Conservation (phyloP, 106 monocot genomes). For the Dendrobium catenatum region DNA sequence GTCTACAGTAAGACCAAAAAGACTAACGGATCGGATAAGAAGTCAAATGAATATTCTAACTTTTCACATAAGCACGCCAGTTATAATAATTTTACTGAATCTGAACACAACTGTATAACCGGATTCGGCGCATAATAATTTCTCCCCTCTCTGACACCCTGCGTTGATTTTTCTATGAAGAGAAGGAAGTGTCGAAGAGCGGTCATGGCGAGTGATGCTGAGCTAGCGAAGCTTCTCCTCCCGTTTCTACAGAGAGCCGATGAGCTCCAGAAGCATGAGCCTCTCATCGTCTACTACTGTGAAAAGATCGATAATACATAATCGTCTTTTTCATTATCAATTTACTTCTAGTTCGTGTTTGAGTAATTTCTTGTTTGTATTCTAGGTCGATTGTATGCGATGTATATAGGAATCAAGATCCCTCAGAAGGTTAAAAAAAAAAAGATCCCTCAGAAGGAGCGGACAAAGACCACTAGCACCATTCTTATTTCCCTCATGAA, state of each 20-base stretch:
- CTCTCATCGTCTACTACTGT: constrained; percentile 97
- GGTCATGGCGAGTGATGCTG: constrained; percentile 63
- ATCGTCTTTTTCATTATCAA: background rate
- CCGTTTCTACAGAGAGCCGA: constrained; percentile 97
- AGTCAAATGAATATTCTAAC: no score
- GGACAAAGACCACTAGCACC: constrained; percentile 89
- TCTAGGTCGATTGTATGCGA: constrained; percentile 78
- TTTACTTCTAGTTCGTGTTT: background rate
- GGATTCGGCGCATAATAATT: no score
- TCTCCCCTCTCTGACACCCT: background rate
- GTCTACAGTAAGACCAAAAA: no score
- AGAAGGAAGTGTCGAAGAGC: background rate
- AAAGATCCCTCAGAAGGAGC: constrained; percentile 78
- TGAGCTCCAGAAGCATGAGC: constrained; percentile 98
- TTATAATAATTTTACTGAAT: no score
- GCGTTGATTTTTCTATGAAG: background rate
- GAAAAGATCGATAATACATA: constrained; percentile 5
- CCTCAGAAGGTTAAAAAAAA: no score
- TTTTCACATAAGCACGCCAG: no score
- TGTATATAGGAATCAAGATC: constrained; percentile 59
- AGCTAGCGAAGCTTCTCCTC: constrained; percentile 86
- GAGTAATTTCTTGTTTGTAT: background rate
- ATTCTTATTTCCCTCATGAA: constrained; percentile 90
- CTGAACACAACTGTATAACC: no score
- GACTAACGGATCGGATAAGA: no score